Base-by-base conservation (phyloP, 2,329 filamentous ascomycete species). In the Didymella sp. region DNA sequence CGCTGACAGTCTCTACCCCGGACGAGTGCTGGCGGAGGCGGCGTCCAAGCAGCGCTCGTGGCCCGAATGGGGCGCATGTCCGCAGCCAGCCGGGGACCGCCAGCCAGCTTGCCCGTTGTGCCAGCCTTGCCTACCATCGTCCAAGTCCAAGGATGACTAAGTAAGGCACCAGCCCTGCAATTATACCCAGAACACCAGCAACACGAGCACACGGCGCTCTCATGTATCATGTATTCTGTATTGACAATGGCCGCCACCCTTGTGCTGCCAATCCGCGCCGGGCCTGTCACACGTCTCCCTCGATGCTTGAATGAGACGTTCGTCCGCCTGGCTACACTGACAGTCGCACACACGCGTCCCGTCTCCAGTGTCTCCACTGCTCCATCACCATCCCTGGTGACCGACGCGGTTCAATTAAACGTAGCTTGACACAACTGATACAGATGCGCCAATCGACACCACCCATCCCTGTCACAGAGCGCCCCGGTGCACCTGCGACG, bases 381-480 rank as follows among this genome's bases (percentile, higher is more conserved):
- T 57, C 31, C 11, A 37, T 47, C 35, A 28, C 33, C 45, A 43
- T 48, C 46, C 52, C 46, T 46, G 45, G 45, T 45, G 17, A 44
- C 49, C 41, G 31, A 45, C 31, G 31, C 51, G 45, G 49, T 48
- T 35, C 44, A 56, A 55, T 51, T 55, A 58, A 53, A 53, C 40
- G 50, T 51, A 59, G 52, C 51, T 51, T 49, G 52, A 56, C 54
- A 64, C 65, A 67, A 52, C 56, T 61, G 62, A 61, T 67, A 67
- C 61, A 63, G 45, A 50, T 53, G 51, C 60, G 42, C 61, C 60
- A 53, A 60, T 61, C 38, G 53, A 60, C 60, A 42, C 52, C 58
- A 52, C 60, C 40, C 54, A 58, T 49, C 40, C 56, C 47, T 51
- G 56, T 48, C 58, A 38, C 55, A 55, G 55, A 61, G 55, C 54